Evolutionary conservation across 2,329 filamentous ascomycete species (phyloP), one percentile per base, ranked within the genome.

Genomic region (Calonectria naviculata): DNA sequence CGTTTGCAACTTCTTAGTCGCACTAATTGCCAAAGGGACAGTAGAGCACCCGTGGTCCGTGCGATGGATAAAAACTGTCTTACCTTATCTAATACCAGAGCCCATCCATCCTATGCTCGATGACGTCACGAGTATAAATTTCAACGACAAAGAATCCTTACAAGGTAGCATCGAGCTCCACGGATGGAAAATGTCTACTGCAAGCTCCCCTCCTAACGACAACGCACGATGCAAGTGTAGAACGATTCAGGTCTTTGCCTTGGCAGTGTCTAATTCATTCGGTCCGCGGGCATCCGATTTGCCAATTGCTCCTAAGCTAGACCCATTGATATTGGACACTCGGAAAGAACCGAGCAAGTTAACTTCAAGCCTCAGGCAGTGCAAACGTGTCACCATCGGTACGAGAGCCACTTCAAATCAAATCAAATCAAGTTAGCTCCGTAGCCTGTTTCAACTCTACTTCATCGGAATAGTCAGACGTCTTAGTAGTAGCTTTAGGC

Each of bases 91-190:
- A 41, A 54, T 21, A 19, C n/a, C 19, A 15, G 15, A 31, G 19
- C 31, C 34, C n/a, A n/a, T n/a, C n/a, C 26, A 21, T 24, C 19
- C 12, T 28, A 26, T 28, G n/a, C 21, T 61, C 21, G 17, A 41
- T 69, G 49, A 65, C 67, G 67, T 69, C 67, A 69, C 41, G 28
- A 13, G 38, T 15, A 21, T 28, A 34, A 36, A 7, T 36, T 9
- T 13, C 19, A 13, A 38, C 38, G 17, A 58, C 52, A 38, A 41
- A 66, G 10, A 36, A 41, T 60, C 38, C 64, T 42, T 58, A 38
- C 41, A 28, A 46, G 44, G 21, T 54, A 42, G 26, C 47, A 65
- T 56, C 41, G 10, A 28, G 24, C 2, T 42, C 41, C 64, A 26
- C n/a, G 28, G 41, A 38, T 66, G 19, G 36, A 36, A 31, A 15